Evolutionary conservation across 2,329 filamentous ascomycete species (phyloP), one percentile per base, ranked within the genome.

Genomic region (Acrodontium crateriforme): DNA sequence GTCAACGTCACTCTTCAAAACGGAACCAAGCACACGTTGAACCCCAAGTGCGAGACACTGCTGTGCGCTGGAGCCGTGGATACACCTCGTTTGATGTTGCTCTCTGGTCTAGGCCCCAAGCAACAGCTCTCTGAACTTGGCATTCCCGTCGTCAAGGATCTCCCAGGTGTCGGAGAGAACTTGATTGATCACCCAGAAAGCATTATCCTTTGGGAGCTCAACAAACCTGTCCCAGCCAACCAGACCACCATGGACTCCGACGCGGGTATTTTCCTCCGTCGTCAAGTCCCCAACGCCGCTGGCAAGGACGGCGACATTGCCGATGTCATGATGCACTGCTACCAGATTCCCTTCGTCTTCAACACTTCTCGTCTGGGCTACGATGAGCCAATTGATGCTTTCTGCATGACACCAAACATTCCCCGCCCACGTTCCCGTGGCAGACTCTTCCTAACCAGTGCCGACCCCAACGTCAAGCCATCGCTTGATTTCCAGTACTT

Each of bases 271-370:
- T 92, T 92, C 67, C 64, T 92, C 32, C 80, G 83, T 37, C 78
- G 82, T 34, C 74, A 91, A 55, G 52, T 65, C 9, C 63, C 71
- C 43, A 74, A 85, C 47, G 78, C 81, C 2, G 69, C 66, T 3
- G 69, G 69, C 31, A 59, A 60, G 2, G 82, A 91, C 43, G 78
- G 78, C 28, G 69, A 78, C 36, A 75, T 80, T 30, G 79, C 78
- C 38, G 84, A 93, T 49, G 60, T 91, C 47, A 92, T 92, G 84
- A 89, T 89, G 78, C 83, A 92, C 62, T 92, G 83, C 69, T 92
- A 92, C 63, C 84, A 92, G 59, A 91, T 92, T 42, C 83, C 83
- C 29, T 92, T 92, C 59, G 80, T 76, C 37, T 71, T 84, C 42
- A 92, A 92, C 67, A 93, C 83, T 2, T 61, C 68, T 30, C 74